Percentiles rank a stretch among this genome's conserved stretches.
phyloP scores from a whole-genome alignment of 2,329 filamentous ascomycete genomes.

The Pseudogymnoascus sp. region DNA sequence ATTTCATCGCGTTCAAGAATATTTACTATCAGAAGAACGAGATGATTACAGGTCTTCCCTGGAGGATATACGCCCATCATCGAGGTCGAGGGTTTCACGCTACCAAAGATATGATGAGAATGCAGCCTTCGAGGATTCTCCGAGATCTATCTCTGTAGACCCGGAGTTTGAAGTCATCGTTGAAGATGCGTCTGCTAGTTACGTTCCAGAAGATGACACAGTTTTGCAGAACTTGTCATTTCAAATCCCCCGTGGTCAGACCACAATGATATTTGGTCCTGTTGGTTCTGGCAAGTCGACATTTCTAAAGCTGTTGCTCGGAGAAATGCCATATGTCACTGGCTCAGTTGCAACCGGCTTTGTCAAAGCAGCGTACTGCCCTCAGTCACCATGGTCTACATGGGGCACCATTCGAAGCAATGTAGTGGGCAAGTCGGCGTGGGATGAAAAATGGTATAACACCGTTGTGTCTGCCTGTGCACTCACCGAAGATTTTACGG shows the following conservation, averaged over 20 bases:
- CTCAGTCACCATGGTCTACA: conserved; percentile 18
- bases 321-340: conserved; percentile 25
- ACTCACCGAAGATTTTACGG: conserved; percentile 15
- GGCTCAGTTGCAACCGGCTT: conserved; percentile 35
- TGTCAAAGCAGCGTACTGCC: conserved; percentile 14
- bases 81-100: neutral
- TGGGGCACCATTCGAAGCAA: conserved; percentile 14
- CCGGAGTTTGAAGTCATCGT: neutral
- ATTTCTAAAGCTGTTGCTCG: conserved; percentile 36
- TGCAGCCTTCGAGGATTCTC: neutral
- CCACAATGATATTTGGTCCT: conserved; percentile 27
- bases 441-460: conserved; percentile 14
- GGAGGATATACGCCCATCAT: neutral
- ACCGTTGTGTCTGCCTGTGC: conserved; percentile 16
- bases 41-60: neutral
- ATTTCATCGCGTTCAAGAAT: neutral
- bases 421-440: conserved; percentile 7
- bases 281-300: conserved; percentile 46
- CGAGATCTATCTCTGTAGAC: neutral
- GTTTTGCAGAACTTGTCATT: neutral
- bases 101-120: neutral
- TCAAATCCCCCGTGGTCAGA: neutral
- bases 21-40: neutral
- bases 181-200: neutral
- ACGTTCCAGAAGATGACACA: neutral